phyloP scores from a whole-genome alignment of 2,329 filamentous ascomycete genomes.

The Nigrospora sphaerica region DNA sequence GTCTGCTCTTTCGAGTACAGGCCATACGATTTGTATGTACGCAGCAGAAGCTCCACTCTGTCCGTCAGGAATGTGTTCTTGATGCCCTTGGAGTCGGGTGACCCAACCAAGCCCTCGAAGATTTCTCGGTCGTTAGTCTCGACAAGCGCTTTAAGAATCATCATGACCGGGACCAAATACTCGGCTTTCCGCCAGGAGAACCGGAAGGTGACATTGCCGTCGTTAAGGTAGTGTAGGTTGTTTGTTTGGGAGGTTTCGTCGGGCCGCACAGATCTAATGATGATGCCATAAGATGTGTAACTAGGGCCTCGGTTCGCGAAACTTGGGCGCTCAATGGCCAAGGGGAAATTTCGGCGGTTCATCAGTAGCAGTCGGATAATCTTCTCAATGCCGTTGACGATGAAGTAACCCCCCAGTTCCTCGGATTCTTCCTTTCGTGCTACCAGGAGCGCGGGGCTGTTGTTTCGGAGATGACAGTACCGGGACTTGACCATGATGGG shows the following conservation, averaged over 20 bases:
- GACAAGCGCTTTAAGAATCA: constrained; percentile 90
- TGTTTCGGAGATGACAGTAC: constrained; percentile 80
- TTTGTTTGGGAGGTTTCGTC: constrained; percentile 98
- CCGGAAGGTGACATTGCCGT: constrained; percentile 93
- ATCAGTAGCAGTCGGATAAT: constrained; percentile 88
- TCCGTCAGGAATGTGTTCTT: constrained; percentile 92
- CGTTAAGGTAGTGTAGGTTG: constrained; percentile 88
- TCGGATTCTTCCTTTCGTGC: constrained; percentile 90
- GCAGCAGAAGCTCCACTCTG: constrained; percentile 82
- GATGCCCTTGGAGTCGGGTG: constrained; percentile 66
- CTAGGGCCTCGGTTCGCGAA: constrained; percentile 81
- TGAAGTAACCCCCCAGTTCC: constrained; percentile 92
- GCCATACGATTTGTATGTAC: constrained; percentile 88
- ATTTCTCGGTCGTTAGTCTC: constrained; percentile 97
- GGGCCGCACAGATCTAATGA: constrained; percentile 86
- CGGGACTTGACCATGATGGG: constrained; percentile 95
- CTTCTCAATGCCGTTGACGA: constrained; percentile 97
- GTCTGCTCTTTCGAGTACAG: constrained; percentile 78
- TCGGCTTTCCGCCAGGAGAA: constrained; percentile 98
- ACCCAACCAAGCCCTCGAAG: constrained; percentile 85
- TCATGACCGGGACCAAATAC: constrained; percentile 91
- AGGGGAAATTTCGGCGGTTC: constrained; percentile 85
- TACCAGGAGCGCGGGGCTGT: constrained; percentile 76
- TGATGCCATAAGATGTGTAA: constrained; percentile 86
- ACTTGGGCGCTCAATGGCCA: constrained; percentile 86